Evolutionary conservation across 495 filamentous ascomycete genomes (phyloP).

Genomic region (Annulohypoxylon moriforme): DNA sequence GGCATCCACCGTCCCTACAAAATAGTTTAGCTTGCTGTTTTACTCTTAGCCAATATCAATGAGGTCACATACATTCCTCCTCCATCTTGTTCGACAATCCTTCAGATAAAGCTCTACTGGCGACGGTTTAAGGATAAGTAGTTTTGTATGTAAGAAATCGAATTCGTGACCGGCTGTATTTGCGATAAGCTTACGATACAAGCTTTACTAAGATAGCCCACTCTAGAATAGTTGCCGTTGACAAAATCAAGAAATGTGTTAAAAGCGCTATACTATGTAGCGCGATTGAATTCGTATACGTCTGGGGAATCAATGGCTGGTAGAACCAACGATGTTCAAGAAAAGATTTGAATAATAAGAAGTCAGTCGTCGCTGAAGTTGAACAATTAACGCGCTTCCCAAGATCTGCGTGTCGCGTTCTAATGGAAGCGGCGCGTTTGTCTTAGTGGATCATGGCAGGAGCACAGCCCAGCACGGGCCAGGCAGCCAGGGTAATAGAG

Average conservation of each 20-base stretch:
- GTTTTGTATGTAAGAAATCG: neutral
- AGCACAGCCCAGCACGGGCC: conserved; percentile 13
- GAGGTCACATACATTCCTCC: conserved; percentile 61
- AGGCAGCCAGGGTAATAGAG: neutral
- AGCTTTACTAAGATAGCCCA: neutral
- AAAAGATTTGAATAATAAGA: neutral
- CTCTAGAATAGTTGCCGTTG: neutral
- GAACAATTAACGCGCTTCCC: conserved; percentile 35
- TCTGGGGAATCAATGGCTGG: neutral
- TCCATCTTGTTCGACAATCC: conserved; percentile 45
- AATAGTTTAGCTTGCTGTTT: conserved; percentile 27
- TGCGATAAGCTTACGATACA: neutral
- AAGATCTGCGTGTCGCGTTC: conserved; percentile 26
- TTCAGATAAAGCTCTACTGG: neutral
- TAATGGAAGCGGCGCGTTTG: conserved; percentile 32
- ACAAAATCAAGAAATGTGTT: neutral
- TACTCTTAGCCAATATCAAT: neutral
- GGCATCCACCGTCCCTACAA: conserved; percentile 76
- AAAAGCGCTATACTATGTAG: neutral
- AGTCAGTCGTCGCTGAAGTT: neutral
- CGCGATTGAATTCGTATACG: neutral
- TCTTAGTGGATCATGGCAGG: conserved; percentile 7
- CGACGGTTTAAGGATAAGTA: neutral
- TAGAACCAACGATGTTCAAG: neutral
- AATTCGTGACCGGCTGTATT: neutral